Evolutionary conservation across 2,329 filamentous ascomycete species (phyloP), one percentile per base, ranked within the genome.

Genomic region (Epichloe brachyelytri): DNA sequence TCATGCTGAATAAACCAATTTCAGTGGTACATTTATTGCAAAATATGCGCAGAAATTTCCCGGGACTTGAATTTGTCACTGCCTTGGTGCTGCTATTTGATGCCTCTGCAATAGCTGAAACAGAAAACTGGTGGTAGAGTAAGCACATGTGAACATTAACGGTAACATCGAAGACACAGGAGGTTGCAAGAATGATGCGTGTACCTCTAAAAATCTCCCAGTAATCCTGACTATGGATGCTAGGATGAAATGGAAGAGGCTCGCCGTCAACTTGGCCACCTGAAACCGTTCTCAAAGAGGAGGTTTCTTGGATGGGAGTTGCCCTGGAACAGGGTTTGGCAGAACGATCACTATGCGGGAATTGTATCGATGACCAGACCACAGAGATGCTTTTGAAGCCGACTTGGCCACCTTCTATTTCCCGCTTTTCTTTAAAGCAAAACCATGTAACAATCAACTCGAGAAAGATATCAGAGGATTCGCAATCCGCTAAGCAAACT

Each of bases 301-400:
- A 74, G 73, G 65, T 61, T 68, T 64, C 59, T 53, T 40, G 46
- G 54, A 30, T 43, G 48, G 52, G 41, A 37, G 56, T 57, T 57
- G 58, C 59, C 60, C 60, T 51, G 44, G 43, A 37, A 46, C 52
- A 55, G 58, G 57, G 51, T 59, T 54, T 57, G 62, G 57, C 52
- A 51, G 39, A 50, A 56, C 50, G 54, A 48, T 79, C 69, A 53
- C 65, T 85, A 59, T 85, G 61, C 80, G 81, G 79, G 74, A 79
- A 69, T 77, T 80, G 80, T 84, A 85, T 84, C 81, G 80, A 74
- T 80, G 74, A 68, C 71, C 74, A 76, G 62, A 70, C 72, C 77
- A 84, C 64, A 70, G 71, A 68, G 60, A 46, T 68, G 69, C 65
- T 57, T 52, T 56, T 53, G 36, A 58, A 54, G 66, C 71, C 65